Evolutionary conservation across 2,329 filamentous ascomycete species (phyloP).

Genomic region (Hypoxylon rubiginosum): DNA sequence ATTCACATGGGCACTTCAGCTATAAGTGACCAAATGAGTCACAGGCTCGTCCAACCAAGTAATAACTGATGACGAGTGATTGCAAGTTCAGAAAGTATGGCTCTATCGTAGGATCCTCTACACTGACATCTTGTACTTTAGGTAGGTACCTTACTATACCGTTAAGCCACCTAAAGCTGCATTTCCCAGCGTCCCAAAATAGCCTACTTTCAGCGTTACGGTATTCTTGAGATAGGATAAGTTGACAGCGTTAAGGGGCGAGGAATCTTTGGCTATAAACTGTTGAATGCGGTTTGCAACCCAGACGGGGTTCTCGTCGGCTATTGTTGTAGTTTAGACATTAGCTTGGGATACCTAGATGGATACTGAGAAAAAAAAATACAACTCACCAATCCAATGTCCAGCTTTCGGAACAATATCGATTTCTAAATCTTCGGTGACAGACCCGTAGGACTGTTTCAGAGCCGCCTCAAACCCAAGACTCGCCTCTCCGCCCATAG

Average conservation of each 20-base stretch:
- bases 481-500: slow-evolving; percentile 55
- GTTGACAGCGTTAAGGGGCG: slow-evolving; percentile 34
- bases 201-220: slow-evolving; percentile 45
- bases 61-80: too few species aligned
- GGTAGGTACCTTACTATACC: too few species aligned
- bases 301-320: slow-evolving; percentile 47
- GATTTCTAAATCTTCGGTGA: slow-evolving; percentile 46
- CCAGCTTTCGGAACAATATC: slow-evolving; percentile 55
- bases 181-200: slow-evolving; percentile 43
- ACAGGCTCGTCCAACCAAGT: too few species aligned
- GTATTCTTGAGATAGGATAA: slow-evolving; percentile 40
- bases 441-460: slow-evolving; percentile 36
- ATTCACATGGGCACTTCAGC: too few species aligned
- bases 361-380: background rate
- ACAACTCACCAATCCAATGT: slow-evolving; percentile 54
- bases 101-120: too few species aligned
- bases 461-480: slow-evolving; percentile 39
- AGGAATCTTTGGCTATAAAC: slow-evolving; percentile 43
- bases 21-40: too few species aligned
- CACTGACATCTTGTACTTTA: too few species aligned
- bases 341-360: background rate
- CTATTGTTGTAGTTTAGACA: slow-evolving; percentile 14
- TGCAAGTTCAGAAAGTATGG: too few species aligned
- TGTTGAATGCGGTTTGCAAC: slow-evolving; percentile 42
- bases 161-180: slow-evolving; percentile 42